Percentiles rank a stretch among this genome's conserved stretches.
phyloP scores from a whole-genome alignment of 371 early-diverging fungal genomes.

The Mortierella sp. region DNA sequence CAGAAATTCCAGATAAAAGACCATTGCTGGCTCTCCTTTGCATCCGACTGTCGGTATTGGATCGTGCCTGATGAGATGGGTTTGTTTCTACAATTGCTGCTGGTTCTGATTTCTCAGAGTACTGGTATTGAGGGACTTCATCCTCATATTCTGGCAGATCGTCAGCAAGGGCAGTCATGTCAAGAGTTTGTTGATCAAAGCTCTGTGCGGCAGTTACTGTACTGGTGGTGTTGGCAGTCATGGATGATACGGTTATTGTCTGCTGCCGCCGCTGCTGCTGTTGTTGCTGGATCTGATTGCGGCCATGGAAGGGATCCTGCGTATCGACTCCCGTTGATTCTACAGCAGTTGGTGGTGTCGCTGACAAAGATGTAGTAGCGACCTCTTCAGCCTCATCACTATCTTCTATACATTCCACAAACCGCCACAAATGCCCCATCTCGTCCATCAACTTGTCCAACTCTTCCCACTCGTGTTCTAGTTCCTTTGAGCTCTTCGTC shows the following conservation, averaged over 20 bases:
- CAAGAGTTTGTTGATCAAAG: constrained; percentile 49
- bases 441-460: constrained; percentile 55
- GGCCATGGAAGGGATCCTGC: constrained; percentile 15
- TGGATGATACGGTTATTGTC: neutral
- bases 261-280: constrained; percentile 15
- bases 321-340: constrained; percentile 4
- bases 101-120: constrained; percentile 21
- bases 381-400: neutral
- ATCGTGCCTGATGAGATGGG: neutral
- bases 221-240: neutral
- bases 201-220: neutral
- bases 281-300: constrained; percentile 12
- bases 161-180: constrained; percentile 18
- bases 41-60: neutral
- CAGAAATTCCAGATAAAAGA: neutral
- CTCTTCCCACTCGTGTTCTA: constrained; percentile 45
- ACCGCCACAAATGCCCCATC: constrained; percentile 40
- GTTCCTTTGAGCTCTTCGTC: constrained; percentile 8
- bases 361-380: neutral
- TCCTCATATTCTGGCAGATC: constrained; percentile 48
- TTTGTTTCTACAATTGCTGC: neutral
- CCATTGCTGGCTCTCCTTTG: neutral
- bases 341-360: neutral
- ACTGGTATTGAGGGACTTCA: constrained; percentile 26
- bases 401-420: constrained; percentile 24